A percentile compares a stretch with the other conserved stretches of the same genome.
Evolutionary conservation across 192 early-diverging fungal genomes (phyloP).

Genomic region (Allomyces macrogynus): DNA sequence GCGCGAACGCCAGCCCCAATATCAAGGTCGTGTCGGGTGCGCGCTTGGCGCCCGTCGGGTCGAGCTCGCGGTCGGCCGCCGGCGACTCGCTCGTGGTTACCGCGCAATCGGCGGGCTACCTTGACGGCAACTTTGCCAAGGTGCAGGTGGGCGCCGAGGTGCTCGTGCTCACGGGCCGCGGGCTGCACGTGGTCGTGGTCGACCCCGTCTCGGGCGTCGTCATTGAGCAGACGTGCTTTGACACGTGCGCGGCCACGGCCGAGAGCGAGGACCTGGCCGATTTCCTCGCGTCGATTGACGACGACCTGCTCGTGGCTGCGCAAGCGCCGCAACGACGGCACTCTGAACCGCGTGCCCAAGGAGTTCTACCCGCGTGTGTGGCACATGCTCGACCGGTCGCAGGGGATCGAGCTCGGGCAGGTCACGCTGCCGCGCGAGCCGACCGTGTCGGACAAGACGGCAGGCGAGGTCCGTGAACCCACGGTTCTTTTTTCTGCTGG

Average conservation of each 20-base stretch:
- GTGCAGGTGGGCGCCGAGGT: conserved; percentile 33
- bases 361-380: conserved; percentile 64
- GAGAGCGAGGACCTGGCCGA: conserved; percentile 44
- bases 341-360: conserved; percentile 55
- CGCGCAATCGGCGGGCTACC: conserved; percentile 49
- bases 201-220: conserved; percentile 47
- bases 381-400: conserved; percentile 37
- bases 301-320: conserved; percentile 50
- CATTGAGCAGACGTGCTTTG: conserved; percentile 47
- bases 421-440: conserved; percentile 48
- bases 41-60: conserved; percentile 3
- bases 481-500: no score
- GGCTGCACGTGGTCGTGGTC: conserved; percentile 54
- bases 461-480: conserved; percentile 11
- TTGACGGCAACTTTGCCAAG: conserved; percentile 50
- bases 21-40: no score
- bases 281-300: conserved; percentile 39
- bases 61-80: conserved; percentile 4
- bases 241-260: conserved; percentile 42
- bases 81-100: conserved; percentile 27
- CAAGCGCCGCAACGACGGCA: conserved; percentile 63
- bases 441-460: conserved; percentile 57
- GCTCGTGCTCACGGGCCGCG: conserved; percentile 36
- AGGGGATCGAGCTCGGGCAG: conserved; percentile 36
- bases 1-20: no score